phyloP scores from a whole-genome alignment of 768 basidiomycete genomes.

The Candolleomyces eurysporus region DNA sequence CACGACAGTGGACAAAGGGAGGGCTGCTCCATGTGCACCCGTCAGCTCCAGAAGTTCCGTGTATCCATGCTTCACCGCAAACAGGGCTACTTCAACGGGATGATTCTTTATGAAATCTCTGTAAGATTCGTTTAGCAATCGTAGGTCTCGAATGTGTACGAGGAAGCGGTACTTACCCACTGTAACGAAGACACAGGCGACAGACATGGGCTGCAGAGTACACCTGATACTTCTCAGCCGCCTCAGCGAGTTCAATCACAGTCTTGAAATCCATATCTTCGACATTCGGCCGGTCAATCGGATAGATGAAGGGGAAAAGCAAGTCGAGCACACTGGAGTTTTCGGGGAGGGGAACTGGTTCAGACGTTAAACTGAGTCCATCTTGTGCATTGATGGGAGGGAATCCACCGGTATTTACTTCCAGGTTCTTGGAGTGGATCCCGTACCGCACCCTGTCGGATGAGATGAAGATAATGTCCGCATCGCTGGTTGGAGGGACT shows the following conservation, averaged over 20 bases:
- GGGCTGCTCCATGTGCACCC: neutral
- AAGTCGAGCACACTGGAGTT: slow-evolving; percentile 18
- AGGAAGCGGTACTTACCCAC: too few relatives aligned
- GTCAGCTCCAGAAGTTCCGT: neutral
- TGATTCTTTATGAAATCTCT: neutral
- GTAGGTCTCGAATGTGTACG: too few relatives aligned
- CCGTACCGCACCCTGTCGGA: slow-evolving; percentile 22
- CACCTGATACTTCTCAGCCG: slow-evolving; percentile 27
- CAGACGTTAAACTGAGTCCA: neutral
- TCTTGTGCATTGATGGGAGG: slow-evolving; percentile 4
- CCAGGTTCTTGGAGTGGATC: slow-evolving; percentile 25
- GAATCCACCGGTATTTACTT: slow-evolving; percentile 24
- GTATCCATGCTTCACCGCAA: neutral
- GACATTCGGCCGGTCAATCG: slow-evolving; percentile 18
- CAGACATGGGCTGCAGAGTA: slow-evolving; percentile 14
- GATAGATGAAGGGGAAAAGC: slow-evolving; percentile 28
- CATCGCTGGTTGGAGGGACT: too few relatives aligned
- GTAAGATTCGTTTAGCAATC: too few relatives aligned
- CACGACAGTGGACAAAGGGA: neutral
- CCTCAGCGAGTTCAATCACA: slow-evolving; percentile 21
- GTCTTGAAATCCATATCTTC: slow-evolving; percentile 16
- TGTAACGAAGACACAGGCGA: too few relatives aligned
- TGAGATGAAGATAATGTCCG: slow-evolving; percentile 11
- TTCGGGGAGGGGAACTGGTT: slow-evolving; percentile 23
- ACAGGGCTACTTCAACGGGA: neutral